Conservation (phyloP, 768 basidiomycete species). For the Collybia mongolica region DNA sequence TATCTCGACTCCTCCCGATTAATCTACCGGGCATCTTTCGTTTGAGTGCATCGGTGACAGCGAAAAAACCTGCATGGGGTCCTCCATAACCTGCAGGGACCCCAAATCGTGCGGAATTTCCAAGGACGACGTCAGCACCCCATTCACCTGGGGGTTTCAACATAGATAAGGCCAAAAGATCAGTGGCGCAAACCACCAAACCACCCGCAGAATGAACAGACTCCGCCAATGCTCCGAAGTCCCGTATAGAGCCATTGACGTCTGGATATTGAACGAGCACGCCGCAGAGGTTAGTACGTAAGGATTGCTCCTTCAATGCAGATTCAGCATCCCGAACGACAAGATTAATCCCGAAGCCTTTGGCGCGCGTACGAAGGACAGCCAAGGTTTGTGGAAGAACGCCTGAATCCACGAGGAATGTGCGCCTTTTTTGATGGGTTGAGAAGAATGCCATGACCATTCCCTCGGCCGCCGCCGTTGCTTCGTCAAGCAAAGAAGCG, state of each 20-base stretch:
- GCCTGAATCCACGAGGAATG: slow-evolving; percentile 81
- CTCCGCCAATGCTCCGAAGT: slow-evolving; percentile 65
- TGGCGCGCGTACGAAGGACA: slow-evolving; percentile 87
- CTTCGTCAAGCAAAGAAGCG: slow-evolving; percentile 92
- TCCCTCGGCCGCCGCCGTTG: slow-evolving; percentile 91
- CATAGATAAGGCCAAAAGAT: slow-evolving; percentile 89
- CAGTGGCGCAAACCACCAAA: slow-evolving; percentile 87
- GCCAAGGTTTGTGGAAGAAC: slow-evolving; percentile 89
- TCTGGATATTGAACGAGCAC: slow-evolving; percentile 94
- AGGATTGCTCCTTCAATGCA: slow-evolving; percentile 48
- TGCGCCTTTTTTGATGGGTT: slow-evolving; percentile 67
- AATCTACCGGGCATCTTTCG: slow-evolving; percentile 98
- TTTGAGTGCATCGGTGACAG: slow-evolving; percentile 88
- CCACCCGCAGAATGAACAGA: slow-evolving; percentile 72
- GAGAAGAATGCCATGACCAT: slow-evolving; percentile 92
- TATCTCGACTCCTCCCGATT: slow-evolving; percentile 87
- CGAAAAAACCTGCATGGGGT: slow-evolving; percentile 97
- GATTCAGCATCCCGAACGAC: slow-evolving; percentile 60
- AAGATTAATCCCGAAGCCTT: slow-evolving; percentile 89
- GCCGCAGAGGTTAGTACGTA: slow-evolving; percentile 73
- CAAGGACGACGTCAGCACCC: slow-evolving; percentile 95
- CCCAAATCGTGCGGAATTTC: slow-evolving; percentile 95
- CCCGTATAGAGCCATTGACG: slow-evolving; percentile 78
- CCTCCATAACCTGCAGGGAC: slow-evolving; percentile 98
- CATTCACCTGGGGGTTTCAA: slow-evolving; percentile 97